Evolutionary conservation across 768 basidiomycete species (phyloP), one percentile per base, ranked within the genome.

Genomic region (Kwoniella sp.): DNA sequence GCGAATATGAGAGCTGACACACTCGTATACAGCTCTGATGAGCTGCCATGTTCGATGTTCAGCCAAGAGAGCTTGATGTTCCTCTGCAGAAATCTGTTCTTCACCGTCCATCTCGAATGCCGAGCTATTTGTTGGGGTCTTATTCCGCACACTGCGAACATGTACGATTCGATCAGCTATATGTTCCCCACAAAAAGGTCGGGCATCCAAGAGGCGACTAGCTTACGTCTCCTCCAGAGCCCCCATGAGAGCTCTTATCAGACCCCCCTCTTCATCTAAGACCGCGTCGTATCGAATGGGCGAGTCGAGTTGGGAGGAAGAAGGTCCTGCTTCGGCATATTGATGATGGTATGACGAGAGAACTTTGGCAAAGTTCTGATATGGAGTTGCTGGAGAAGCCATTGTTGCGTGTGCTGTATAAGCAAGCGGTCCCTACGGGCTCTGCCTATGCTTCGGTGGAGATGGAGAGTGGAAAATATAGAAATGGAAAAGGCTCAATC

Each of bases 11-110:
- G 1, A 46, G 49, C 26, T 53, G 27, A 36, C 74, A 55, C 51
- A 76, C 76, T 70, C 69, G 55, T 68, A 74, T 12, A 77, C 61
- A 2, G 73, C 49, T 30, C 73, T 44, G 0, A 77, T 21, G 0
- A 77, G 62, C 65, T 77, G 73, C 76, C 76, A 77, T 24, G 76
- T 74, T 36, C 76, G 63, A 63, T 77, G 76, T 55, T 77, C 76
- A 30, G 60, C 21, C 54, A 74, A 50, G 22, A 77, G 49, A 2
- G 71, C 71, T 26, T 71, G 65, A 47, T 59, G 27, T 48, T 72
- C 69, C 30, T 73, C 73, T 29, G n/a, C 60, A 8, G 61, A 52
- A 17, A 77, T 55, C 22, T 63, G 60, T 15, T 76, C 74, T 21
- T 71, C 70, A 25, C 55, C 64, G 2, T 54, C 60, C 10, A 44